Conservation (phyloP, 2,329 filamentous ascomycete species). For the Amphichorda felina region DNA sequence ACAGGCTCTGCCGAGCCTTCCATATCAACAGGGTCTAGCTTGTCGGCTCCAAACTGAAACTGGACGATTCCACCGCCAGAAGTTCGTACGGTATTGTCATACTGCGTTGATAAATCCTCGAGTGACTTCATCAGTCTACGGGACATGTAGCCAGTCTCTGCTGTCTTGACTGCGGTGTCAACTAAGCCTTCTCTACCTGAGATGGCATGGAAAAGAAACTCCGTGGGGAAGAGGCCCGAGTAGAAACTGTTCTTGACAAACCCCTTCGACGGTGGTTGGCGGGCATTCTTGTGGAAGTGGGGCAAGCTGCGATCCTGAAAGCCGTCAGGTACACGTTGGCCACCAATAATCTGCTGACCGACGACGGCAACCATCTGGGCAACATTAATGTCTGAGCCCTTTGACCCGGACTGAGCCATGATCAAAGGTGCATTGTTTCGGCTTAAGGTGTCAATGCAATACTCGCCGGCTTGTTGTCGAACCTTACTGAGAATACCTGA, state of each 20-base stretch:
- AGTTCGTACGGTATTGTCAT: slow-evolving; percentile 90
- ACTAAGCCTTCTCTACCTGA: slow-evolving; percentile 96
- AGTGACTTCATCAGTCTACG: slow-evolving; percentile 95
- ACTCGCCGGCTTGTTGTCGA: slow-evolving; percentile 78
- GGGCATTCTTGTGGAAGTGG: slow-evolving; percentile 88
- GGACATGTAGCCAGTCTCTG: slow-evolving; percentile 98
- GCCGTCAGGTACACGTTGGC: slow-evolving; percentile 83
- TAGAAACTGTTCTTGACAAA: slow-evolving; percentile 98
- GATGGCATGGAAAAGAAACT: slow-evolving; percentile 97
- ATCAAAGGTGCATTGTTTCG: slow-evolving; percentile 85
- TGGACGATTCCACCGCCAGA: slow-evolving; percentile 84
- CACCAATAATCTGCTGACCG: slow-evolving; percentile 94
- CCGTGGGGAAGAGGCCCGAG: slow-evolving; percentile 75
- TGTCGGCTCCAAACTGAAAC: slow-evolving; percentile 95
- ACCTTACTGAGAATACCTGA: slow-evolving; percentile 89
- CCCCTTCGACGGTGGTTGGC: slow-evolving; percentile 87
- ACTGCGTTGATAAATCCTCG: slow-evolving; percentile 86
- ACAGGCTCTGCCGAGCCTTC: slow-evolving; percentile 88
- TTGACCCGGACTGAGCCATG: slow-evolving; percentile 96
- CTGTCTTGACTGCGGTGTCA: slow-evolving; percentile 97
- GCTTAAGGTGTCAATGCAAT: slow-evolving; percentile 83
- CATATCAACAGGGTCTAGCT: slow-evolving; percentile 94
- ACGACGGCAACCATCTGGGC: slow-evolving; percentile 98
- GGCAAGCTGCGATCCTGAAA: slow-evolving; percentile 93
- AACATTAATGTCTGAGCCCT: slow-evolving; percentile 95